These are phyloP conservation scores for Cephalotrichum gorgonifer DNA, from an alignment of 2,329 filamentous ascomycete species.

Conservation along the genomic window DNA sequence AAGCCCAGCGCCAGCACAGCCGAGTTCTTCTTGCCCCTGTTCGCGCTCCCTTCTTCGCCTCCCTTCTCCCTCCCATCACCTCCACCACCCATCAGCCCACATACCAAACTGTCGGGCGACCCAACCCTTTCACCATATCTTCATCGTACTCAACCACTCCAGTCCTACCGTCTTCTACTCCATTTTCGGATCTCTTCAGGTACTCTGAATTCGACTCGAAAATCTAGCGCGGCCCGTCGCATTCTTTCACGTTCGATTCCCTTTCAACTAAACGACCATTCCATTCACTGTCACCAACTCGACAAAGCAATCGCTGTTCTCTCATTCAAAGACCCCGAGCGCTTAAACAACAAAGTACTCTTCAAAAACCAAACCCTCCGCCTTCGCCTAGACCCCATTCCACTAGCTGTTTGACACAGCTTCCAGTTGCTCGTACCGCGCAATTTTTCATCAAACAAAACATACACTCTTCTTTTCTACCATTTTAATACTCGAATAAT, in stretches of 20 bases:
- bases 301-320: not conserved
- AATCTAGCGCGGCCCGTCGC: not conserved
- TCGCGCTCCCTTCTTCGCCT: constrained; percentile 4
- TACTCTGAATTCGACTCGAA: not conserved
- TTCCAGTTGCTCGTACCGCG: not conserved
- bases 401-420: not conserved
- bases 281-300: not conserved
- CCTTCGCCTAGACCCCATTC: not conserved
- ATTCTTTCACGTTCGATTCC: not conserved
- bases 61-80: constrained; percentile 5
- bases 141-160: constrained; percentile 2
- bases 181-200: not conserved
- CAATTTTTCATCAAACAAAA: not conserved
- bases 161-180: not conserved
- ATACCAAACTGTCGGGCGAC: constrained; percentile 5
- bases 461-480: constrained; percentile 11
- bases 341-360: not conserved
- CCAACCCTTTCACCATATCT: constrained; percentile 13
- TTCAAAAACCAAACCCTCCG: not conserved
- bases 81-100: constrained; percentile 5
- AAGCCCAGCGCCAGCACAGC: not conserved
- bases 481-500: constrained; percentile 14
- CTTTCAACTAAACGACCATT: not conserved
- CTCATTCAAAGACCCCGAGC: not conserved
- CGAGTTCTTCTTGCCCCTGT: not conserved